These are phyloP conservation scores for Naganishia randhawae DNA, from an alignment of 768 basidiomycete species.

Conservation along the genomic window DNA sequence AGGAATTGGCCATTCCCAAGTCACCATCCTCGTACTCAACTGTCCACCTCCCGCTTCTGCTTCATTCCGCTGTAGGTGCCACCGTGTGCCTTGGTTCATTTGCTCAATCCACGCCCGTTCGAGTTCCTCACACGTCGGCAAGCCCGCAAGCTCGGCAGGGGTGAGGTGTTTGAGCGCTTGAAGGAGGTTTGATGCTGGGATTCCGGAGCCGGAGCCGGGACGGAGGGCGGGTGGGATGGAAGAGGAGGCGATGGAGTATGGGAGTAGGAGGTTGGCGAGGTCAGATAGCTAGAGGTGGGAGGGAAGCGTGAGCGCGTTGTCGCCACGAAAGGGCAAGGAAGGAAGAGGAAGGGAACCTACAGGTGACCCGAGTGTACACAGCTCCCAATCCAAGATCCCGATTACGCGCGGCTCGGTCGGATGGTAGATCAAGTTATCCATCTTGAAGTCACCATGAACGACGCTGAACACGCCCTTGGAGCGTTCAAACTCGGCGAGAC, in stretches of 20 bases:
- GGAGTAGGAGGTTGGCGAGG: constrained; percentile 77
- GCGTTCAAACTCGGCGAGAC: constrained; percentile 68
- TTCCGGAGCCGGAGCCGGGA: not conserved
- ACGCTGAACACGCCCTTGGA: constrained; percentile 66
- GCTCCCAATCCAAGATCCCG: constrained; percentile 94
- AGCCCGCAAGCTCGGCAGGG: not conserved
- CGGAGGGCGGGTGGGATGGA: constrained; percentile 3
- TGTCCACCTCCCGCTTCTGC: not conserved
- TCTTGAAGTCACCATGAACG: constrained; percentile 95
- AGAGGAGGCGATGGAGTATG: constrained; percentile 16
- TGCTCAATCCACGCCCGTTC: constrained; percentile 5
- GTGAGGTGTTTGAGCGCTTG: constrained; percentile 17
- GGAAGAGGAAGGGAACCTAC: constrained; percentile 53
- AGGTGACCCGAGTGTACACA: constrained; percentile 89
- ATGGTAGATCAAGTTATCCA: constrained; percentile 93
- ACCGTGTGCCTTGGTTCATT: not conserved
- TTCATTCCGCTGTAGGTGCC: not conserved
- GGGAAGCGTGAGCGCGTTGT: not conserved
- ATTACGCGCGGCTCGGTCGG: constrained; percentile 86
- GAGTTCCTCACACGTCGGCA: constrained; percentile 6
- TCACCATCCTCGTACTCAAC: constrained; percentile 12
- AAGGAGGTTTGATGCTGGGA: constrained; percentile 13
- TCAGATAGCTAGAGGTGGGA: constrained; percentile 64
- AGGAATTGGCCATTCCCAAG: constrained; percentile 67
- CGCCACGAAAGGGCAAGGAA: not conserved